A percentile compares a stretch with the other conserved stretches of the same genome.
Evolutionary conservation across 2,329 filamentous ascomycete species (phyloP).

Genomic region (Arthrobotrys conoides): DNA sequence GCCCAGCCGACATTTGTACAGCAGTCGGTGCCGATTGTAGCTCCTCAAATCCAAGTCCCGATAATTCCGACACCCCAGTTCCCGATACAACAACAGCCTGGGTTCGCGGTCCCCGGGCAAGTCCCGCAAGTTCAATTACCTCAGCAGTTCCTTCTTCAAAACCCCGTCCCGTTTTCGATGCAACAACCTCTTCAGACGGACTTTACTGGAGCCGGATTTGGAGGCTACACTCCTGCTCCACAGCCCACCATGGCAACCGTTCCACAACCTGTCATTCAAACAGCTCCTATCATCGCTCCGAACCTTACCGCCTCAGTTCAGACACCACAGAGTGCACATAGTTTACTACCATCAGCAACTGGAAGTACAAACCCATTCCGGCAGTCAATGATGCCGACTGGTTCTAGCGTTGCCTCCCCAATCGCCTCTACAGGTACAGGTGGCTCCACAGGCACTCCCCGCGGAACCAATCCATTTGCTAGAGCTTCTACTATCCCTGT

Average conservation of each 20-base stretch:
- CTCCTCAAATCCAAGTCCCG: slow-evolving; percentile 64
- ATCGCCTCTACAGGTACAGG: slow-evolving; percentile 66
- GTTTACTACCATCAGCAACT: slow-evolving; percentile 69
- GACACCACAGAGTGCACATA: slow-evolving; percentile 66
- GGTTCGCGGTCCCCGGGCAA: slow-evolving; percentile 62
- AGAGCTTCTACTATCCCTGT: slow-evolving; percentile 70
- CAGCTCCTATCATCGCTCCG: slow-evolving; percentile 74
- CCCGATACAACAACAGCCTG: slow-evolving; percentile 65
- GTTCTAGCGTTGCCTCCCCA: slow-evolving; percentile 65
- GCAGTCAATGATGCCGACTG: slow-evolving; percentile 79
- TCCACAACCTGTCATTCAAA: slow-evolving; percentile 62
- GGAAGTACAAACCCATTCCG: slow-evolving; percentile 91
- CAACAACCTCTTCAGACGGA: slow-evolving; percentile 73
- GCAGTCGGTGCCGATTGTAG: slow-evolving; percentile 67
- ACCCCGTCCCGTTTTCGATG: slow-evolving; percentile 64
- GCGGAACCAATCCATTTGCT: slow-evolving; percentile 81
- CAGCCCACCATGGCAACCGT: slow-evolving; percentile 73
- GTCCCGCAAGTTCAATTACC: slow-evolving; percentile 62
- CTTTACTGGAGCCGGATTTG: slow-evolving; percentile 84
- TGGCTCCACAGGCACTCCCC: slow-evolving; percentile 68
- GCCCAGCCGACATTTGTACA: slow-evolving; percentile 68
- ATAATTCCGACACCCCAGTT: slow-evolving; percentile 63
- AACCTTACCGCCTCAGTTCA: slow-evolving; percentile 69
- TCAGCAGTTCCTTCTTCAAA: slow-evolving; percentile 58
- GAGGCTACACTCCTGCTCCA: slow-evolving; percentile 81